Base-by-base conservation (phyloP, 495 filamentous ascomycete species). In the Penicillium nucicola region DNA sequence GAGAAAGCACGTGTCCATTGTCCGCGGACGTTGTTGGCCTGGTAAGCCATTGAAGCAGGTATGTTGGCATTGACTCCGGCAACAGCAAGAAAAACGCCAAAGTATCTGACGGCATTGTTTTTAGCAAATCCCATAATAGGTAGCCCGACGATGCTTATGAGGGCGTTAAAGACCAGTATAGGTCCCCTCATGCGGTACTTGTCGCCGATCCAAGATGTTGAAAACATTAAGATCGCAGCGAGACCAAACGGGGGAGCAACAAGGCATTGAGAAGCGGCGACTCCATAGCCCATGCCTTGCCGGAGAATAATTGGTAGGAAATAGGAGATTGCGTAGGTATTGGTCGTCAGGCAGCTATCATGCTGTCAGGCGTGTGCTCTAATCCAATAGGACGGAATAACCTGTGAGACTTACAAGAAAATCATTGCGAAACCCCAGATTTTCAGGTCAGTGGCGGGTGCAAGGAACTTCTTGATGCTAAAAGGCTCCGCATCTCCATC, bases 261-360 rank as follows among this genome's bases (percentile, higher is more conserved):
- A 1, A 88, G 74, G 60, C 83, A 87, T 66, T 86, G 83, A 0
- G 83, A 54, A n/a, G 61, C 64, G 11, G 66, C 83, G 32, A 80
- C 65, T 53, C 53, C 63, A 69, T 83, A 88, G 25, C 77, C 76
- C 76, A 88, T 79, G 44, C 77, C 77, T 2, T 61, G 56, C 4
- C 60, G 51, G 12, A 87, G 77, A 59, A 87, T 86, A 56, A 85
- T 77, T 20, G 84, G 84, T 12, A 87, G 65, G 69, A 86, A 87
- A 68, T 84, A 86, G 32, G 82, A 80, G 33, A 86, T 80, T 11
- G 83, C 77, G 58, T 86, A 85, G 18, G 79, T 73, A 49, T 79
- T 71, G 17, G 82, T 84, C 5, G 81, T 83, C 15, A 73, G 70
- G 61, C 70, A 77, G 65, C 68, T 68, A n/a, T n/a, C n/a, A n/a